Base-by-base conservation (phyloP, 768 basidiomycete species). In the Sarcodon sp. region DNA sequence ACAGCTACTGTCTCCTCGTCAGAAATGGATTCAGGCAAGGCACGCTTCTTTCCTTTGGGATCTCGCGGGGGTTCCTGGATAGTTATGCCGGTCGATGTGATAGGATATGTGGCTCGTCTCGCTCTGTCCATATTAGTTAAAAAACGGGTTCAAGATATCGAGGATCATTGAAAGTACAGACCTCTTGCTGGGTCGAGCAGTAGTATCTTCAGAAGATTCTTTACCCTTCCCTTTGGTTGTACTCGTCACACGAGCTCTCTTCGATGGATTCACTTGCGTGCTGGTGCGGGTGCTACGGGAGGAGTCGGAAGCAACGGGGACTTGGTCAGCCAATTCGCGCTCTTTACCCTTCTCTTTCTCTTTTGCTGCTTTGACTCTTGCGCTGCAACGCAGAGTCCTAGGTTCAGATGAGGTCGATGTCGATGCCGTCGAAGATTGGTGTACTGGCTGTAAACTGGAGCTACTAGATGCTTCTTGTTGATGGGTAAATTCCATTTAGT, bases 401-500 rank as follows among this genome's bases (percentile, higher is more conserved):
- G 63, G 66, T 66, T 78, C 75, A 57, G 70, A 60, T 54, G 69
- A 58, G 55, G 67, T 60, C 50, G 72, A 57, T 47, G 56, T 54
- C 48, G 59, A 57, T 36, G 56, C 49, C 50, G 61, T 55, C 49
- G 58, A 55, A 56, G 66, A 66, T 59, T 64, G 66, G 59, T 69
- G 64, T 60, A 66, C 64, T 63, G 71, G 61, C 54, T 69, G 66
- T 69, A 70, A 62, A 67, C 73, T 80, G 66, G 77, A 74, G 76
- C 66, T 69, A 55, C 69, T 73, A 65, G 74, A 76, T 76, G 79
- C 79, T 77, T 80, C 77, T 72, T 74, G 75, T 60, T 73, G 70
- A 72, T 84, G 76, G 84, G 76, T 76, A 78, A 83, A 78, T 82
- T 88, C 86, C 86, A 88, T 88, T 87, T 87, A 87, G 83, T 77